Base-by-base conservation (phyloP, 2,329 filamentous ascomycete genomes). In the Thielaviopsis euricoi region DNA sequence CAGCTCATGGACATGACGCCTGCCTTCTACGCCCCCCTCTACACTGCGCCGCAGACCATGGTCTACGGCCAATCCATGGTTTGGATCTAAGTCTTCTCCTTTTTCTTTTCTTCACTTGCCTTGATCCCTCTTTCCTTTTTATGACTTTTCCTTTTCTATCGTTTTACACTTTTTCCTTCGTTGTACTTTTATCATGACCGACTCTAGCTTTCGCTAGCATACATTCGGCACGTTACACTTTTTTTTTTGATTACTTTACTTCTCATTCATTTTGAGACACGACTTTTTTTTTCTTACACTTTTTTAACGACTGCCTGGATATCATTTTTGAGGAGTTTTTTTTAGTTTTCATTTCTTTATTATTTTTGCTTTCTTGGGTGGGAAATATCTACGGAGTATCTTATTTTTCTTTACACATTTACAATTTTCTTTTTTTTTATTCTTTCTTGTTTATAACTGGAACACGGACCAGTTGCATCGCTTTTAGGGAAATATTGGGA, bases 201-300 rank as follows among this genome's bases (percentile, higher is more conserved):
- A 26, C 25, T 25, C 26, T 51, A 53, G 12, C 12, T 15, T 33
- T 33, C 1, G 21, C 37, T 55, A 25, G 40, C n/a, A 4, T 37
- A 19, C 23, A 26, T 13, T 19, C 25, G 9, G 15, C 51, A 56
- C 0, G 19, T 26, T 50, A 19, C 46, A 56, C 52, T n/a, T 40
- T 53, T 53, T 43, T 46, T 57, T 33, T 23, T n/a, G n/a, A n/a
- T n/a, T n/a, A n/a, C 6, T 53, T 43, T 53, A n/a, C n/a, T 57
- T 15, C 19, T 23, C 51, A 6, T 25, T 49, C n/a, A 29, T 17
- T 12, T 29, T 52, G 23, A 25, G 40, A 37, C 48, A 48, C 10
- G 15, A 33, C 23, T 22, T 21, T 57, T 52, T 52, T 19, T 57
- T 52, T 52, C 4, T 52, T 52, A 43, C 17, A 43, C 37, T 43